Conservation (phyloP, 106 monocot species). For the Cymbidium sinense region DNA sequence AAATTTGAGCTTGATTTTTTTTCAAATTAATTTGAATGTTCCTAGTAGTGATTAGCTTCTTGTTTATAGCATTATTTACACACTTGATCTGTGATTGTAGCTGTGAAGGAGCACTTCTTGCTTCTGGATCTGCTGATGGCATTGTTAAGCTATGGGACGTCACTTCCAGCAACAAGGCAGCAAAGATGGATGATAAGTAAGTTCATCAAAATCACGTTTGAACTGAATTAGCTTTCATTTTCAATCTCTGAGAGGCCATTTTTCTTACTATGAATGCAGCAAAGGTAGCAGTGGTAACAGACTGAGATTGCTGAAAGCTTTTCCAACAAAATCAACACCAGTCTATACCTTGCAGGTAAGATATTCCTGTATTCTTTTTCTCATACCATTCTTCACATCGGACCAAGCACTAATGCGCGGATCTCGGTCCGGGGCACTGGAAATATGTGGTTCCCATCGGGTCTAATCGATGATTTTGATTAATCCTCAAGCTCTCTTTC, state of each 20-base stretch:
- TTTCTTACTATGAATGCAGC: conserved; percentile 20
- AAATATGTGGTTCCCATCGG: no score
- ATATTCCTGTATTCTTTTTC: not conserved
- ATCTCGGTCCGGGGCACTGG: not conserved
- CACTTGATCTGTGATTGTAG: no score
- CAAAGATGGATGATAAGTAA: conserved; percentile 74
- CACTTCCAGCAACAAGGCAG: conserved; percentile 62
- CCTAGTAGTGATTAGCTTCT: no score
- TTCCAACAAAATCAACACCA: conserved; percentile 88
- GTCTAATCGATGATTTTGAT: no score
- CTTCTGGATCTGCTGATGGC: conserved; percentile 92
- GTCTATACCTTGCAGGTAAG: conserved; percentile 69
- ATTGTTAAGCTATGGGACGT: conserved; percentile 95
- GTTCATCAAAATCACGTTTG: not conserved
- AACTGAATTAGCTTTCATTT: not conserved
- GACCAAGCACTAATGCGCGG: not conserved
- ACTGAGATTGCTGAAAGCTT: conserved; percentile 69
- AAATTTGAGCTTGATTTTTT: no score
- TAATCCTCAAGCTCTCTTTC: no score
- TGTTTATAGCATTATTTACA: no score
- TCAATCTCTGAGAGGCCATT: not conserved
- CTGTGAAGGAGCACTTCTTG: conserved; percentile 83
- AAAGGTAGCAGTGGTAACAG: conserved; percentile 52
- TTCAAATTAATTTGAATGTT: no score
- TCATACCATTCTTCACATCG: not conserved